Percentiles rank a stretch among this genome's conserved stretches.
Conservation (phyloP, 1,284 basidiomycete genomes). For the Austropuccinia psidii region DNA sequence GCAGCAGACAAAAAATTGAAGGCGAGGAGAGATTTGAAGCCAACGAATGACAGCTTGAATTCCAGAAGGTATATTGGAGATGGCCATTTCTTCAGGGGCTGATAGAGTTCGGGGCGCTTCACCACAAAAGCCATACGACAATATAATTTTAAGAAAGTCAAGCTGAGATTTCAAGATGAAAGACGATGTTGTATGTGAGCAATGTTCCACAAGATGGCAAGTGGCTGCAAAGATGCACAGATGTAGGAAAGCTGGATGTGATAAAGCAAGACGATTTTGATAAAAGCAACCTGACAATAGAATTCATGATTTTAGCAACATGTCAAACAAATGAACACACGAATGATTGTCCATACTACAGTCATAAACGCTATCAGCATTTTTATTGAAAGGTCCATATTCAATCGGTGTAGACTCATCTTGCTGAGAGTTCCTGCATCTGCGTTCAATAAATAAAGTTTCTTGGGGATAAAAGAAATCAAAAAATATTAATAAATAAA, state of each 20-base stretch:
- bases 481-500: not conserved
- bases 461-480: not conserved
- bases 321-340: not conserved
- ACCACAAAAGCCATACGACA: not conserved
- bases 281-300: not conserved
- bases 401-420: not conserved
- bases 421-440: not conserved
- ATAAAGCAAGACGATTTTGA: not conserved
- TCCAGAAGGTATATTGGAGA: not conserved
- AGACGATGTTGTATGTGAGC: not conserved
- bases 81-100: not conserved
- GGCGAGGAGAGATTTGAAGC: constrained; percentile 6
- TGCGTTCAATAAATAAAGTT: no score
- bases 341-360: constrained; percentile 12
- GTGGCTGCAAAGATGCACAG: not conserved
- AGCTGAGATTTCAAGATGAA: constrained; percentile 16
- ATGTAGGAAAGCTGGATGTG: not conserved
- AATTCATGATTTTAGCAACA: not conserved
- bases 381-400: not conserved
- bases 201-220: constrained; percentile 11
- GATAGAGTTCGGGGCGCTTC: not conserved
- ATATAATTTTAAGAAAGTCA: not conserved
- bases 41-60: constrained; percentile 2
- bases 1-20: not conserved
- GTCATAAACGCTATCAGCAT: not conserved